Evolutionary conservation across 2,329 filamentous ascomycete species (phyloP).

Genomic region (Aureobasidium sp.): DNA sequence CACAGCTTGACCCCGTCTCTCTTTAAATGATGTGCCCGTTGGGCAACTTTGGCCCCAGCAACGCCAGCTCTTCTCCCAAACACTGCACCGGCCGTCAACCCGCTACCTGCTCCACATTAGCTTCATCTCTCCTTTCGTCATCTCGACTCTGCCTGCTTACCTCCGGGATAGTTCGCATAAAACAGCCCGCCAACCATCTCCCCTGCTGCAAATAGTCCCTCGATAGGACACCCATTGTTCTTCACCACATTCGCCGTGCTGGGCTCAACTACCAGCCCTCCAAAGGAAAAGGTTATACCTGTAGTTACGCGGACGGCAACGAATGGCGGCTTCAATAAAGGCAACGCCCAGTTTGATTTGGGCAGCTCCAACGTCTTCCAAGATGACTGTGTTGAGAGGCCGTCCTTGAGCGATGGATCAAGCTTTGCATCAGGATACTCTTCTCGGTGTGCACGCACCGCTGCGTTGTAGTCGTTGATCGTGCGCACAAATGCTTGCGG

Average conservation of each 20-base stretch:
- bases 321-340: conserved; percentile 52
- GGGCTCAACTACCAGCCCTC: conserved; percentile 52
- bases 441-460: conserved; percentile 41
- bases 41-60: conserved; percentile 26
- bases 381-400: conserved; percentile 53
- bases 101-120: conserved; percentile 36
- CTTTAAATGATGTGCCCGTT: conserved; percentile 15
- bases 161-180: conserved; percentile 57
- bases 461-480: conserved; percentile 51
- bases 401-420: conserved; percentile 56
- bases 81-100: conserved; percentile 53
- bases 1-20: conserved; percentile 6
- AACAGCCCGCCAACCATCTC: conserved; percentile 63
- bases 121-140: background rate
- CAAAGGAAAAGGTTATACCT: conserved; percentile 64
- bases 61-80: conserved; percentile 42
- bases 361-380: conserved; percentile 38
- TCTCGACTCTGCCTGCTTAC: background rate
- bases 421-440: conserved; percentile 44
- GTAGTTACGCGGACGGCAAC: conserved; percentile 58
- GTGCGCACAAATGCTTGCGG: conserved; percentile 45
- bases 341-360: conserved; percentile 62
- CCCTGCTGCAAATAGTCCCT: conserved; percentile 53
- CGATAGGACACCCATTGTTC: conserved; percentile 40
- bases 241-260: conserved; percentile 48